Conservation (phyloP, 2,329 filamentous ascomycete genomes). For the Bipolaris zeicola region DNA sequence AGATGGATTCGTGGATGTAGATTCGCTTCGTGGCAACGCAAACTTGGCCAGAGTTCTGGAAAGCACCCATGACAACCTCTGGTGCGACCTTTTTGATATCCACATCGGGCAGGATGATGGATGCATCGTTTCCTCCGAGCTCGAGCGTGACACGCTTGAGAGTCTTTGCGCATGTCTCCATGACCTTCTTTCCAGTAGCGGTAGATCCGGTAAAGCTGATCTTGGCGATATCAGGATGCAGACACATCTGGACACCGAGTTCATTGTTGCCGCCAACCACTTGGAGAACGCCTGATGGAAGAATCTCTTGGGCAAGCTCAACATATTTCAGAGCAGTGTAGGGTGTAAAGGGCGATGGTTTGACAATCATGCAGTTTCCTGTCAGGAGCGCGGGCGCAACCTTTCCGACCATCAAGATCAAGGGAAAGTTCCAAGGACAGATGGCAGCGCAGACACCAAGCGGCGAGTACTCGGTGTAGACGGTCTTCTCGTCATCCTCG, state of each 20-base stretch:
- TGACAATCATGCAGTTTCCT: conserved; percentile 62
- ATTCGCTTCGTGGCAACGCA: conserved; percentile 46
- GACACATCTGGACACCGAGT: conserved; percentile 64
- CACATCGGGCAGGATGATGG: conserved; percentile 64
- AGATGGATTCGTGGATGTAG: conserved; percentile 48
- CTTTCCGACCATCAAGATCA: conserved; percentile 61
- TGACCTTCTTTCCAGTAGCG: conserved; percentile 65
- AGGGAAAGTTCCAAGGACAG: conserved; percentile 58
- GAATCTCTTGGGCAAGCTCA: conserved; percentile 62
- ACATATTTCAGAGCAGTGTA: conserved; percentile 65
- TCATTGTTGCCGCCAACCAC: conserved; percentile 64
- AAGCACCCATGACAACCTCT: conserved; percentile 58
- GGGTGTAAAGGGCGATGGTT: conserved; percentile 63
- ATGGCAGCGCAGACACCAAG: conserved; percentile 54
- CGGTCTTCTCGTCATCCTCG: conserved; percentile 54
- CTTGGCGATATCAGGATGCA: conserved; percentile 65
- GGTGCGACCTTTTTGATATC: conserved; percentile 59
- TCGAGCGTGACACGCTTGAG: conserved; percentile 67
- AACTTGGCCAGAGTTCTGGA: conserved; percentile 63
- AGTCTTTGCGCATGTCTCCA: conserved; percentile 61
- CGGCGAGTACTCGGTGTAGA: conserved; percentile 55
- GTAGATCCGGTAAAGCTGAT: conserved; percentile 69
- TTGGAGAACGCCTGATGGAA: conserved; percentile 68
- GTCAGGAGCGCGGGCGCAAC: conserved; percentile 63
- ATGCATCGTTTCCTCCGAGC: conserved; percentile 66